Evolutionary conservation across 1,139 yeast genomes (phyloP).

Genomic region (Yamadazyma spencermartinsiae): DNA sequence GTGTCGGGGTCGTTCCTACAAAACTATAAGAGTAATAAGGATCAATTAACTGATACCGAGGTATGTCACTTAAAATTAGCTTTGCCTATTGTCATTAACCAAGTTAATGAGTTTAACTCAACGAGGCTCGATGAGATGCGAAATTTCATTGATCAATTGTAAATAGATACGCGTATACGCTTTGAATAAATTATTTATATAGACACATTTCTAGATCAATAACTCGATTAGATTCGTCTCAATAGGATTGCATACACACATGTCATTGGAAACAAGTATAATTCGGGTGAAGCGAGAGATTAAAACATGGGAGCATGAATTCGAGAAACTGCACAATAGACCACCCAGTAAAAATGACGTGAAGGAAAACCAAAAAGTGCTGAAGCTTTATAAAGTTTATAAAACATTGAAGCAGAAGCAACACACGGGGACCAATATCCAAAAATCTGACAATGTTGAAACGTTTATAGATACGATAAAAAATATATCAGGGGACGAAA

Average conservation of each 20-base stretch:
- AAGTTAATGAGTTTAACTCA: neutral
- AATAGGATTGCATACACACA: conserved; percentile 1
- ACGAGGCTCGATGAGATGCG: conserved; percentile 5
- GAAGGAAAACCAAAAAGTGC: conserved; percentile 44
- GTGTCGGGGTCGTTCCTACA: conserved; percentile 26
- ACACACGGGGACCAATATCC: neutral
- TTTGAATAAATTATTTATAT: conserved; percentile 5
- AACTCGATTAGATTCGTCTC: neutral
- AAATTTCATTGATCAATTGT: conserved; percentile 1
- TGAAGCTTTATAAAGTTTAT: conserved; percentile 46
- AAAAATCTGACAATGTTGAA: neutral
- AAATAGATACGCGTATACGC: conserved; percentile 10
- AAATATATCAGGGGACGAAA: conserved; percentile 9
- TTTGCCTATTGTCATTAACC: conserved; percentile 2
- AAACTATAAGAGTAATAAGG: conserved; percentile 15
- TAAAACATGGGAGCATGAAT: conserved; percentile 64
- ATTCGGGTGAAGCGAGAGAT: conserved; percentile 33
- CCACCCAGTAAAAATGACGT: conserved; percentile 57
- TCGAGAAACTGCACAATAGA: conserved; percentile 41
- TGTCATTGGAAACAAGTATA: conserved; percentile 10
- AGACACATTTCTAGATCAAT: neutral
- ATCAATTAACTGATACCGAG: conserved; percentile 9
- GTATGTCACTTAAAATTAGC: conserved; percentile 8
- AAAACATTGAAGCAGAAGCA: conserved; percentile 17
- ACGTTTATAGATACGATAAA: neutral